A percentile compares a stretch with the other conserved stretches of the same genome.
These are phyloP conservation scores for Mycena sp. DNA, from an alignment of 1,284 basidiomycete genomes.

Conservation along the genomic window DNA sequence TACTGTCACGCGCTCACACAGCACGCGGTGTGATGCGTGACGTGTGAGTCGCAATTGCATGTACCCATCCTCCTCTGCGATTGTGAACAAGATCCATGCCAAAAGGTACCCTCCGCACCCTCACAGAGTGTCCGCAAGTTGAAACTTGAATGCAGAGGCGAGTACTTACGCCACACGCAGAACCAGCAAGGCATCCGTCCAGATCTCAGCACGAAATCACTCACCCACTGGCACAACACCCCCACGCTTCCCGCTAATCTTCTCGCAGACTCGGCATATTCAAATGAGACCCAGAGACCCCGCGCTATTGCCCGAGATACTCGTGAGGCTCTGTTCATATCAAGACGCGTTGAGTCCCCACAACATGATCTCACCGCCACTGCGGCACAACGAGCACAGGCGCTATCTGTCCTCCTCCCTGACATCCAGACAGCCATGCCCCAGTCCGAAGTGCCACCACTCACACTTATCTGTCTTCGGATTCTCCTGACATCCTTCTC, in stretches of 20 bases:
- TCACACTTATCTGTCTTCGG: conserved; percentile 58
- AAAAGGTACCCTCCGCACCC: conserved; percentile 47
- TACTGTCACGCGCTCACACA: not conserved
- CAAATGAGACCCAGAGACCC: not conserved
- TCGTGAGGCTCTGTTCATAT: conserved; percentile 29
- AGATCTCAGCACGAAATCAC: conserved; percentile 33
- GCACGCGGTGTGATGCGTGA: no score
- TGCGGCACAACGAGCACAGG: conserved; percentile 58
- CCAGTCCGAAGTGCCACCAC: conserved; percentile 48
- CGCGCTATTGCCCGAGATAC: conserved; percentile 5
- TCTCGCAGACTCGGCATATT: conserved; percentile 29
- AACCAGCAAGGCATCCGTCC: conserved; percentile 54
- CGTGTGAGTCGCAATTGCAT: no score
- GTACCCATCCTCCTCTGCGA: not conserved
- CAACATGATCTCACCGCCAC: conserved; percentile 29
- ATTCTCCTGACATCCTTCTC: conserved; percentile 6
- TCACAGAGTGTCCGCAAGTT: not conserved
- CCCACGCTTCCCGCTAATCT: conserved; percentile 54
- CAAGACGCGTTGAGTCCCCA: conserved; percentile 4
- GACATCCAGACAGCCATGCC: conserved; percentile 35
- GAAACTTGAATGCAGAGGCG: conserved; percentile 56
- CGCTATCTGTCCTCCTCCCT: conserved; percentile 60
- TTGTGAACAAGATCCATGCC: conserved; percentile 52
- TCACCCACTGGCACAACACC: conserved; percentile 34
- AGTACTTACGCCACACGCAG: conserved; percentile 70